Base-by-base conservation (phyloP, 495 filamentous ascomycete genomes). In the Neurospora sublineolata region DNA sequence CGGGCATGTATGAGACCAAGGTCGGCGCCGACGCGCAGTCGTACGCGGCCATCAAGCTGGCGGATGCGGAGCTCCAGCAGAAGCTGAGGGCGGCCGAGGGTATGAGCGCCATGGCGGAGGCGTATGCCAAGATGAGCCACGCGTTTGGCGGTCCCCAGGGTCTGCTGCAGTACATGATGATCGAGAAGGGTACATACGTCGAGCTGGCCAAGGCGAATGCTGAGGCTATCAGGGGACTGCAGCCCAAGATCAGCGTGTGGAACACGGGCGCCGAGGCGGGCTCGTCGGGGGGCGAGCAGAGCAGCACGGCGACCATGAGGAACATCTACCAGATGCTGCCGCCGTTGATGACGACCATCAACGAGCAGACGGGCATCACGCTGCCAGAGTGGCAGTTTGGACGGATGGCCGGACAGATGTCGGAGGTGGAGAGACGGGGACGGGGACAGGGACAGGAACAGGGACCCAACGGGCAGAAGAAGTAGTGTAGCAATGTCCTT, bases 241-340 rank as follows among this genome's bases (percentile, higher is more conserved):
- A 92, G 76, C 92, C 92, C 70, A 95, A 94, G 88, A 95, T 95
- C 81, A 93, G 88, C 68, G 86, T 93, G 11, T 95, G 92, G 92
- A 94, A 94, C 79, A 94, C 92, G 39, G 91, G 90, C 27, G 79
- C 80, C 68, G 82, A 83, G 69, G 79, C 76, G 12, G 80, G 81
- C 27, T 76, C 74, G 37, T 76, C 74, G 37, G 72, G 68, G 39
- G 72, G 77, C 38, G 73, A 74, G 67, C 79, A 78, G 52, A 78
- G 80, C 72, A 78, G 77, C 70, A 76, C 74, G 20, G 79, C 80
- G 3, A 79, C 83, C 12, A 77, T 85, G 77, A 77, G 84, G 69
- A 85, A 86, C 70, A 80, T 93, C 58, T 92, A 93, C 83, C 92
- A 94, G 79, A 88, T 87, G 71, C 82, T 95, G 69, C 92, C 92